phyloP scores from a whole-genome alignment of 2,329 filamentous ascomycete species.

The Zelopaecilomyces penicillatus region DNA sequence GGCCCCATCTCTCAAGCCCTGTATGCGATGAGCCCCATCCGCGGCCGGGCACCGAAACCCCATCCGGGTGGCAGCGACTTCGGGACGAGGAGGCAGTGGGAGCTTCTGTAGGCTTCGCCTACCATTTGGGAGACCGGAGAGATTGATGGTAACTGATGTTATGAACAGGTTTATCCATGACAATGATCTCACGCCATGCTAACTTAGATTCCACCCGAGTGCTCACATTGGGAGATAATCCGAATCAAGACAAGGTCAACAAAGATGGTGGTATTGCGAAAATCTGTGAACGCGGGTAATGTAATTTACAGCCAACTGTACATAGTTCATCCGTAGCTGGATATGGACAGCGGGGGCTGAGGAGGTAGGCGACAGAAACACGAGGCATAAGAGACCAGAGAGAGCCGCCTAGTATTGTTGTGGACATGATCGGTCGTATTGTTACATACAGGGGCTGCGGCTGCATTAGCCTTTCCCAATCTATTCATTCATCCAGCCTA shows the following conservation, averaged over 20 bases:
- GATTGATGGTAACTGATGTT: conserved; percentile 13
- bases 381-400: too few species aligned
- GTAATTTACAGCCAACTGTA: too few species aligned
- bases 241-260: too few species aligned
- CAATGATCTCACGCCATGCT: too few species aligned
- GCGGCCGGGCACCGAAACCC: conserved; percentile 29
- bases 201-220: too few species aligned
- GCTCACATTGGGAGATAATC: too few species aligned
- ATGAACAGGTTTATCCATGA: neutral
- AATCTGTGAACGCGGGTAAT: too few species aligned
- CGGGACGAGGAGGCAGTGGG: conserved; percentile 43
- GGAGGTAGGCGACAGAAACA: too few species aligned
- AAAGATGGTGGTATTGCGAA: too few species aligned
- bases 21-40: conserved; percentile 52
- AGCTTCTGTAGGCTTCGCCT: conserved; percentile 28
- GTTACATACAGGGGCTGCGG: conserved; percentile 9
- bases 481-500: neutral
- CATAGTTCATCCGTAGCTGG: too few species aligned
- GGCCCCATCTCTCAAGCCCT: conserved; percentile 44
- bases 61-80: conserved; percentile 33
- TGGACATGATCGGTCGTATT: conserved; percentile 10
- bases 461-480: conserved; percentile 9
- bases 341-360: too few species aligned
- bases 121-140: conserved; percentile 2
- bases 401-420: neutral